These are phyloP conservation scores for Calamus simplicifolius DNA, from an alignment of 176 grass and related monocot genomes.

Conservation along the genomic window DNA sequence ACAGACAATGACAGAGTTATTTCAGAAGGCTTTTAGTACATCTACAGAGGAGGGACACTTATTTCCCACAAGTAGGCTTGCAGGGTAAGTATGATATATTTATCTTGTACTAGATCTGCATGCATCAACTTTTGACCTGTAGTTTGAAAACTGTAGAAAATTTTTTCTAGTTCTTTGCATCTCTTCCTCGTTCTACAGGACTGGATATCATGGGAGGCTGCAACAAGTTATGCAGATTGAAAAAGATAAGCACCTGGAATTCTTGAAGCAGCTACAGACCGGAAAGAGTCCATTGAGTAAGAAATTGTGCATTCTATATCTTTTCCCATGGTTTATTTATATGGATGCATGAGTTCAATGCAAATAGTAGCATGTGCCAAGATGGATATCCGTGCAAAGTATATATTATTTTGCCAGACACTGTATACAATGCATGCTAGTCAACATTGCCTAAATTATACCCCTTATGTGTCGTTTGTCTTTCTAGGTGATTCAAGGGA, in stretches of 20 bases:
- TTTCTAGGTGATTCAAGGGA: constrained; percentile 48
- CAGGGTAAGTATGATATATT: constrained; percentile 32
- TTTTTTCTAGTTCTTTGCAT: constrained; percentile 8
- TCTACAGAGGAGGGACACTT: constrained; percentile 20
- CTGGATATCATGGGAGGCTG: constrained; percentile 65
- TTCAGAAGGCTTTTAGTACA: constrained; percentile 65
- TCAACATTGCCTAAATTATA: too few species aligned
- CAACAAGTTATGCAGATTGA: constrained; percentile 79
- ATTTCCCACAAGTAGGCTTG: constrained; percentile 25
- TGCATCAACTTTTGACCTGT: constrained; percentile 7
- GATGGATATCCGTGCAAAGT: background rate
- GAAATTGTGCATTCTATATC: background rate
- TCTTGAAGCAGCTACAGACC: constrained; percentile 47
- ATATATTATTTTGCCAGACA: background rate
- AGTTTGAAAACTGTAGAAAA: constrained; percentile 3
- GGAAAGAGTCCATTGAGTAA: constrained; percentile 29
- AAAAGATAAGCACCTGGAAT: constrained; percentile 53
- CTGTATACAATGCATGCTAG: too few species aligned
- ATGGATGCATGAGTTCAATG: background rate
- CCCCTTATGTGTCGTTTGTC: background rate
- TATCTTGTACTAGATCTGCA: constrained; percentile 4
- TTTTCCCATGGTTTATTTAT: background rate
- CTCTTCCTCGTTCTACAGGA: constrained; percentile 26
- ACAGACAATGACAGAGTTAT: constrained; percentile 76
- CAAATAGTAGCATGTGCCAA: background rate